Evolutionary conservation across 2,329 filamentous ascomycete species (phyloP), one percentile per base, ranked within the genome.

Genomic region (Penicillium palitans): DNA sequence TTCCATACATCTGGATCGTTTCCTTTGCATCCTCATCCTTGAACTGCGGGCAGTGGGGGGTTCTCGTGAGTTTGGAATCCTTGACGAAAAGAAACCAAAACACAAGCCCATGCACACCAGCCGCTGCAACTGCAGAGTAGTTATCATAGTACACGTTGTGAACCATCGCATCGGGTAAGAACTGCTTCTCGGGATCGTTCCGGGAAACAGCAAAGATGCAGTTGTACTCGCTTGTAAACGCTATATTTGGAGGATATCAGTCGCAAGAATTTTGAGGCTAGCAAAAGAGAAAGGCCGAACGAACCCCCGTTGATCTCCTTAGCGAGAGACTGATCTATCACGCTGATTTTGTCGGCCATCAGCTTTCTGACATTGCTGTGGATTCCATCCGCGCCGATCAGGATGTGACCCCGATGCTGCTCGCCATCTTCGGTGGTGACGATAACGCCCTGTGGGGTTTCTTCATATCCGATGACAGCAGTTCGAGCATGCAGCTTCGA

Each of bases 361-460:
- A 70, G 61, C 7, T 59, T 54, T 5, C 74, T 68, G 12, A 72
- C 70, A 45, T 61, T 70, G 61, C 75, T 78, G 58, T 76, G 72
- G 4, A 73, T 72, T 35, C 77, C 77, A 40, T 79, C 77, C 7
- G 75, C 73, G 9, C 76, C 77, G 15, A 78, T 64, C 6, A 75
- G 61, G 9, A 79, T 60, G 51, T 72, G 63, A 0, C 74, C 76
- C 0, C 64, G 24, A 55, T 73, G 71, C 3, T 66, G 41, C 2
- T 67, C 66, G 15, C 75, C 74, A 54, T 77, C 71, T 0, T 61
- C 66, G 47, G 72, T 75, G 8, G 58, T 62, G n/a, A 74, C 70
- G 1, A 59, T 64, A 3, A 73, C 68, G 2, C 64, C 67, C 1
- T 66, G 24, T 7, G 5, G 33, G 15, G 50, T 52, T 50, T 62